phyloP scores from a whole-genome alignment of 768 basidiomycete species.

The Russula griseocarnosa region DNA sequence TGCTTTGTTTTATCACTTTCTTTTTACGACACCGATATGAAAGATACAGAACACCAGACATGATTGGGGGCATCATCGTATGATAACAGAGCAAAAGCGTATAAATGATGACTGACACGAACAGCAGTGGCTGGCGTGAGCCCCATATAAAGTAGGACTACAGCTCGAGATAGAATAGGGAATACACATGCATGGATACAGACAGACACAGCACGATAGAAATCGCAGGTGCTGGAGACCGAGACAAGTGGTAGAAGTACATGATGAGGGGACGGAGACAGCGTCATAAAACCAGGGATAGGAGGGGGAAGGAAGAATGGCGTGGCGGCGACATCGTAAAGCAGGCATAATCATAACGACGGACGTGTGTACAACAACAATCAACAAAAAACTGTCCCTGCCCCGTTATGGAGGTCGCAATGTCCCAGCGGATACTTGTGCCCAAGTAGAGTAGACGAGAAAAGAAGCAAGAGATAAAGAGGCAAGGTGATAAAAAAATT shows the following conservation, averaged over 20 bases:
- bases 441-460: constrained; percentile 18
- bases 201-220: constrained; percentile 5
- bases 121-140: not conserved
- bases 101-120: constrained; percentile 18
- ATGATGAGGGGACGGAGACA: constrained; percentile 11
- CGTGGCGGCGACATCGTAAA: constrained; percentile 9
- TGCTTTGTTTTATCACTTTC: not conserved
- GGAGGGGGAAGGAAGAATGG: not conserved
- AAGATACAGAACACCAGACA: not conserved
- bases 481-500: not conserved
- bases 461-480: constrained; percentile 5
- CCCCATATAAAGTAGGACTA: constrained; percentile 26
- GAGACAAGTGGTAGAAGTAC: constrained; percentile 28
- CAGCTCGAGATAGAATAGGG: constrained; percentile 27
- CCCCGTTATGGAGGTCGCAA: constrained; percentile 16
- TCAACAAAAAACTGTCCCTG: constrained; percentile 12
- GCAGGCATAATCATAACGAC: constrained; percentile 18
- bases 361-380: constrained; percentile 5
- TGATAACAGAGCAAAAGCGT: constrained; percentile 3
- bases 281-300: not conserved
- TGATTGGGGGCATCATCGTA: not conserved
- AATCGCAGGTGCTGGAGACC: constrained; percentile 9
- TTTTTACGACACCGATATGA: not conserved
- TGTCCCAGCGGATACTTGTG: constrained; percentile 20
- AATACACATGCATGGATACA: constrained; percentile 29